Evolutionary conservation across 306 rosid genomes (phyloP).

Genomic region (Cucurbita pepo): DNA sequence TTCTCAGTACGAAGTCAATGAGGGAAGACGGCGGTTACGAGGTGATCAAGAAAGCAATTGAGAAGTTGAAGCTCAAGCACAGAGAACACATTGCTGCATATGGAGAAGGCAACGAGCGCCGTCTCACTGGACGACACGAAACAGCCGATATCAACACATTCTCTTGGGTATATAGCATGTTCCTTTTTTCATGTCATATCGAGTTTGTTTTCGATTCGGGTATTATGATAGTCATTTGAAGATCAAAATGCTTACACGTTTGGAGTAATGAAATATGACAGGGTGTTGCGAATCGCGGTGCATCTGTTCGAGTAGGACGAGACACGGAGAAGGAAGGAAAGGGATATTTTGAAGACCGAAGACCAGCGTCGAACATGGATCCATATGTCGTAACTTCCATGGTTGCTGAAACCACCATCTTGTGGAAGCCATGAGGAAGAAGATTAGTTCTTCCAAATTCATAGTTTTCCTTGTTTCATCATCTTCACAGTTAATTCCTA

Average conservation of each 20-base stretch:
- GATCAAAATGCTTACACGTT: neutral
- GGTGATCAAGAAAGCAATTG: conserved; percentile 36
- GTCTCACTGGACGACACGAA: conserved; percentile 42
- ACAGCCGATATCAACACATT: conserved; percentile 38
- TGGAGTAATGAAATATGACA: neutral
- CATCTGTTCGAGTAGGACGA: conserved; percentile 85
- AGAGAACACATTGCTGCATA: conserved; percentile 36
- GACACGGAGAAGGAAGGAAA: conserved; percentile 91
- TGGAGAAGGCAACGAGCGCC: conserved; percentile 43
- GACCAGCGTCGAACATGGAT: conserved; percentile 99
- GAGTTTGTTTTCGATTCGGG: no score
- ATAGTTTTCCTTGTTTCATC: neutral
- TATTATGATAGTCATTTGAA: neutral
- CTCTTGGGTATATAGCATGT: conserved; percentile 29
- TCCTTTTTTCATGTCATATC: neutral
- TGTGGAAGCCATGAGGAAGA: conserved; percentile 55
- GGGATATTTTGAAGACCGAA: conserved; percentile 88
- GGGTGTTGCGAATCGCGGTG: conserved; percentile 99
- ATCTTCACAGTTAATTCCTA: no score
- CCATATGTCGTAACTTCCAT: conserved; percentile 88
- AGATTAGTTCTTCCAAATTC: neutral
- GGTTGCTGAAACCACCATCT: conserved; percentile 85
- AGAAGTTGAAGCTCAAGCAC: conserved; percentile 22
- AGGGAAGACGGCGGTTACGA: conserved; percentile 26
- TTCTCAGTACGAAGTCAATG: conserved; percentile 54